These are phyloP conservation scores for Scheffersomyces lignicola DNA, from an alignment of 1,139 yeast genomes.

Conservation along the genomic window DNA sequence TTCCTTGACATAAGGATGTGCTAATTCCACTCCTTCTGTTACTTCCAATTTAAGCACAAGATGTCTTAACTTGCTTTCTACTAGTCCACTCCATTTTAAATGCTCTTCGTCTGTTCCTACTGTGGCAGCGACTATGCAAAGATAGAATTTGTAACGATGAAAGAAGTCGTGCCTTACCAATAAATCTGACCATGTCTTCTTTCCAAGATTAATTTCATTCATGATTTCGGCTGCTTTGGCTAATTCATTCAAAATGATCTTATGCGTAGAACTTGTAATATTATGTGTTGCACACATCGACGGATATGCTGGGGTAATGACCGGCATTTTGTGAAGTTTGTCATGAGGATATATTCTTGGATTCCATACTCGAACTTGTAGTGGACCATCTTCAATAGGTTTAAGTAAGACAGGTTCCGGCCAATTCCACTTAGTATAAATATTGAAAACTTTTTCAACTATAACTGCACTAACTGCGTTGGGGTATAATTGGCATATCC, in stretches of 20 bases:
- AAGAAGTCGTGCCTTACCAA: slow-evolving; percentile 81
- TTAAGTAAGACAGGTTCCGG: slow-evolving; percentile 95
- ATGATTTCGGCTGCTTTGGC: slow-evolving; percentile 71
- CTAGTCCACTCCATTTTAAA: slow-evolving; percentile 86
- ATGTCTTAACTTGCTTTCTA: slow-evolving; percentile 81
- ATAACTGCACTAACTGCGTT: slow-evolving; percentile 93
- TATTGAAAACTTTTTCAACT: slow-evolving; percentile 82
- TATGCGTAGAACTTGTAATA: slow-evolving; percentile 83
- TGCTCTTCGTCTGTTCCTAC: slow-evolving; percentile 75
- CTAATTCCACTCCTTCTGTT: slow-evolving; percentile 70
- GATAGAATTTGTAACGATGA: slow-evolving; percentile 77
- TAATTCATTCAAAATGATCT: slow-evolving; percentile 73
- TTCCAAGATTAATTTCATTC: slow-evolving; percentile 65
- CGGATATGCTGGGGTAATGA: slow-evolving; percentile 98
- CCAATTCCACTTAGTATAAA: slow-evolving; percentile 93
- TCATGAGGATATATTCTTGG: slow-evolving; percentile 88
- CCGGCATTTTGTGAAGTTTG: slow-evolving; percentile 92
- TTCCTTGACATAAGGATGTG: slow-evolving; percentile 88
- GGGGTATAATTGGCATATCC: slow-evolving; percentile 95
- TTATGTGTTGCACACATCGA: slow-evolving; percentile 99
- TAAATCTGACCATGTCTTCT: slow-evolving; percentile 70
- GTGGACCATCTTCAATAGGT: slow-evolving; percentile 94
- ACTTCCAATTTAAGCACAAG: slow-evolving; percentile 81
- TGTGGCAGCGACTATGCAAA: slow-evolving; percentile 80
- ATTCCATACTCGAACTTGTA: slow-evolving; percentile 96